These are phyloP conservation scores for Exophiala bonariae DNA, from an alignment of 2,329 filamentous ascomycete species.

Conservation along the genomic window DNA sequence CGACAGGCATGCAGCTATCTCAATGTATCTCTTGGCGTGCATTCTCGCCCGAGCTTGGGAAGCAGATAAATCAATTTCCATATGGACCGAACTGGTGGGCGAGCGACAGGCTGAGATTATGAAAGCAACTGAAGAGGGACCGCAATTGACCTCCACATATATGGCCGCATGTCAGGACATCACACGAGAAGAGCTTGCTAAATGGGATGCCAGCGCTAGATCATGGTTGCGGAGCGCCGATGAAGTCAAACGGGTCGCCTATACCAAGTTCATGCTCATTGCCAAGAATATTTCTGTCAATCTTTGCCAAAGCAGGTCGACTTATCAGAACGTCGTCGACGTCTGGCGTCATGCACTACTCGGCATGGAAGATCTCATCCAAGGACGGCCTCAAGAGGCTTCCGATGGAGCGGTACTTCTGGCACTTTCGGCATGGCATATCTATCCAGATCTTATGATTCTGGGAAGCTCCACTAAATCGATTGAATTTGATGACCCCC, in stretches of 20 bases:
- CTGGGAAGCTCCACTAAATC: conserved; percentile 53
- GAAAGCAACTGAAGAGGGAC: neutral
- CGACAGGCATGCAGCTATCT: conserved; percentile 25
- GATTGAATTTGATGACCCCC: conserved; percentile 24
- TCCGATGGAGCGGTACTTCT: conserved; percentile 31
- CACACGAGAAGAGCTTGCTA: conserved; percentile 30
- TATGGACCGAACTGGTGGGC: conserved; percentile 32
- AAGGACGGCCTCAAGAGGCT: conserved; percentile 30
- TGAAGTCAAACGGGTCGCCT: conserved; percentile 26
- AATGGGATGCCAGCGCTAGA: conserved; percentile 41
- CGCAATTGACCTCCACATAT: neutral
- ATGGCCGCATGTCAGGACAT: conserved; percentile 22
- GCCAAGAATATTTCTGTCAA: conserved; percentile 32
- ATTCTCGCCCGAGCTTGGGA: conserved; percentile 32
- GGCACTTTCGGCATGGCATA: conserved; percentile 36
- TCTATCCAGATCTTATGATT: conserved; percentile 46
- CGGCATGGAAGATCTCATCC: conserved; percentile 31
- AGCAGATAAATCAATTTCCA: conserved; percentile 28
- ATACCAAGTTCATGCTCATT: conserved; percentile 33
- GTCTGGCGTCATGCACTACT: conserved; percentile 33
- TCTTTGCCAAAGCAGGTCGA: conserved; percentile 5
- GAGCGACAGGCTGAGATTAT: conserved; percentile 21
- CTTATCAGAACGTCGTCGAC: conserved; percentile 32
- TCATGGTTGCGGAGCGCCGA: conserved; percentile 39
- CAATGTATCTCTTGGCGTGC: conserved; percentile 35